Evolutionary conservation across 139 green algal species (phyloP).

Genomic region (Micractinium conductrix): DNA sequence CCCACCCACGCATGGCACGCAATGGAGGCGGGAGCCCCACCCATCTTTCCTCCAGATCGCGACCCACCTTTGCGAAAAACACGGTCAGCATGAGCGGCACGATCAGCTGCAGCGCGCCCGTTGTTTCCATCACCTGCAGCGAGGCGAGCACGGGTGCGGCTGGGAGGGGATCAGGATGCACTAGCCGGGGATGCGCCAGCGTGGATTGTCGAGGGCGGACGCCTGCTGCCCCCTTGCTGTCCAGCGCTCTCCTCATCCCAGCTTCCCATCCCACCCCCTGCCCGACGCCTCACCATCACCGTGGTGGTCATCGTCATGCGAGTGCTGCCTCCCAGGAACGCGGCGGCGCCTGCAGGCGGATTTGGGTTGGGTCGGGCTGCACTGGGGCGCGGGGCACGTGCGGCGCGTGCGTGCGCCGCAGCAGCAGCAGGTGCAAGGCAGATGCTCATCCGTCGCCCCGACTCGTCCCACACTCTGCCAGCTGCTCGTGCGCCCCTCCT

Average conservation of each 20-base stretch:
- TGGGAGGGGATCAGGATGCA: too few relatives aligned
- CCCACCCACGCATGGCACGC: neutral
- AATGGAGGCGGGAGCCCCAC: neutral
- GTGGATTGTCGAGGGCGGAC: too few relatives aligned
- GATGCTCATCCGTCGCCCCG: too few relatives aligned
- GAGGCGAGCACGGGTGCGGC: too few relatives aligned
- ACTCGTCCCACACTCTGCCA: too few relatives aligned
- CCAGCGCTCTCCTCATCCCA: neutral
- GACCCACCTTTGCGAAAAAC: conserved; percentile 66
- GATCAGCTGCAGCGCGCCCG: conserved; percentile 69
- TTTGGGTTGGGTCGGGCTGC: conserved; percentile 1
- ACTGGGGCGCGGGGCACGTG: too few relatives aligned
- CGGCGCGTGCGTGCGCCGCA: too few relatives aligned
- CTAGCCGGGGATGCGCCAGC: too few relatives aligned
- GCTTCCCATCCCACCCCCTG: neutral
- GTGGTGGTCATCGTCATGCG: conserved; percentile 82
- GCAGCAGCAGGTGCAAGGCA: too few relatives aligned
- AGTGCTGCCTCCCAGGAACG: conserved; percentile 70
- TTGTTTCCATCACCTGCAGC: conserved; percentile 77
- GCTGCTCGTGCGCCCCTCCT: too few relatives aligned
- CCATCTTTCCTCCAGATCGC: neutral
- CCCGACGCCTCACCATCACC: conserved; percentile 52
- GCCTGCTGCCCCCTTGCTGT: too few relatives aligned
- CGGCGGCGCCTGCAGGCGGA: neutral
- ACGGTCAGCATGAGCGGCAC: conserved; percentile 75